Evolutionary conservation across 1,284 basidiomycete genomes (phyloP).

Genomic region (Boletus albobrunnescens): DNA sequence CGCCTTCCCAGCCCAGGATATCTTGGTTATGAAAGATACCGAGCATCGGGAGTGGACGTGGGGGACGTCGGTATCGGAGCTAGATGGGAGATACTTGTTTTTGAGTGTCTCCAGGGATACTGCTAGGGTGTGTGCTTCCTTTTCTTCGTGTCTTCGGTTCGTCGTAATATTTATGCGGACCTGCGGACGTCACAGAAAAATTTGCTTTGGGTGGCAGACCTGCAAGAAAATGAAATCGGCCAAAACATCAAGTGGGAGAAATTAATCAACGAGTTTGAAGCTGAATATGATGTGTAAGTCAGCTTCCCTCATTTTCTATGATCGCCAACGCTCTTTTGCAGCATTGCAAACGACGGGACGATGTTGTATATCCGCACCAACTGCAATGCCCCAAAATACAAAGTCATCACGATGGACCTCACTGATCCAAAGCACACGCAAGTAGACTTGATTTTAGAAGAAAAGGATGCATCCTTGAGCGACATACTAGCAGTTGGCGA

Average conservation of each 20-base stretch:
- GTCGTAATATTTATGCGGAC: neutral
- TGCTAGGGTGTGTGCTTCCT: constrained; percentile 45
- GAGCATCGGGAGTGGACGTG: constrained; percentile 69
- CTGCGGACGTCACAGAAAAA: constrained; percentile 52
- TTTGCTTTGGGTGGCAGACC: constrained; percentile 69
- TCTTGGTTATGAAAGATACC: constrained; percentile 61
- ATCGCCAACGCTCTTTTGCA: constrained; percentile 26
- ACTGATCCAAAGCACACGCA: constrained; percentile 46
- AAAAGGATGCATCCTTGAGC: constrained; percentile 58
- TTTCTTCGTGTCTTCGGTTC: neutral
- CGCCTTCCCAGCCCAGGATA: constrained; percentile 53
- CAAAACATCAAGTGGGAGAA: constrained; percentile 69
- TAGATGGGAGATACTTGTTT: constrained; percentile 63
- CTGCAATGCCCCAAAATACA: constrained; percentile 61
- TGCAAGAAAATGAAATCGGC: constrained; percentile 54
- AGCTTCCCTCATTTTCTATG: neutral
- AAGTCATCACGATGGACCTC: constrained; percentile 65
- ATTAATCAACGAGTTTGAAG: constrained; percentile 60
- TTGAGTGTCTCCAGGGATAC: constrained; percentile 59
- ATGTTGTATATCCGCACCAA: constrained; percentile 67
- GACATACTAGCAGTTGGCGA: constrained; percentile 51
- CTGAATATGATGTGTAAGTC: constrained; percentile 59
- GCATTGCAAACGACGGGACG: constrained; percentile 65
- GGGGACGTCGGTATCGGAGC: constrained; percentile 49
- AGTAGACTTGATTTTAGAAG: constrained; percentile 70